phyloP scores from a whole-genome alignment of 2,329 filamentous ascomycete genomes.

The Xylariaceae sp. region DNA sequence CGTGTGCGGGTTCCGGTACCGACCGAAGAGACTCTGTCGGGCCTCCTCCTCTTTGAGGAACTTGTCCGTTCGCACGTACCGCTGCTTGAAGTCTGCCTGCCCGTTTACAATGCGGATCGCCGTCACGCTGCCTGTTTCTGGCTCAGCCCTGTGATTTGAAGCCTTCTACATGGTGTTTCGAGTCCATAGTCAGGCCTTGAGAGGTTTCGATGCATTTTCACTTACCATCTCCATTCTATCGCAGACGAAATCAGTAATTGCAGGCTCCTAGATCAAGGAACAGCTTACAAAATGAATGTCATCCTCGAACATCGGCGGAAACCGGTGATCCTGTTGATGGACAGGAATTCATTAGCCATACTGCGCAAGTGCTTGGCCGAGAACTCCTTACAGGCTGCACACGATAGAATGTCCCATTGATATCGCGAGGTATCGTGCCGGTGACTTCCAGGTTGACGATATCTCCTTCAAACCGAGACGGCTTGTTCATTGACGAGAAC shows the following conservation, averaged over 20 bases:
- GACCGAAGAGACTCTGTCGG: constrained; percentile 49
- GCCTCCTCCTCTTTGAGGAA: constrained; percentile 36
- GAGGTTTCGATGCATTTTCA: background rate
- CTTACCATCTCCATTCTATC: constrained; percentile 35
- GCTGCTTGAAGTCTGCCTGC: constrained; percentile 47
- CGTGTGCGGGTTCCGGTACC: constrained; percentile 60
- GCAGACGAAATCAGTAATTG: constrained; percentile 5
- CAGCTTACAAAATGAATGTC: constrained; percentile 44
- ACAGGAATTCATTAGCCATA: background rate
- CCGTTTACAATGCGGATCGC: constrained; percentile 45
- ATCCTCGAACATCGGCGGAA: constrained; percentile 57
- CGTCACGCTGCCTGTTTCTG: constrained; percentile 43
- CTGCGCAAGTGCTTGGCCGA: background rate
- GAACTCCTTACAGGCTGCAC: constrained; percentile 45
- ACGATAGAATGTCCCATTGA: constrained; percentile 52
- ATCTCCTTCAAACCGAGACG: constrained; percentile 44
- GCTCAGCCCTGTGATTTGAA: constrained; percentile 16
- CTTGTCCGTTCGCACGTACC: constrained; percentile 47
- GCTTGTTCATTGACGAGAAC: constrained; percentile 43
- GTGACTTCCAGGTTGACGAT: constrained; percentile 45
- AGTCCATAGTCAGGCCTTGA: background rate
- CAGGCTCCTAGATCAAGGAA: background rate
- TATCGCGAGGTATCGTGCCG: constrained; percentile 47
- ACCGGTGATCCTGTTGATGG: constrained; percentile 46
- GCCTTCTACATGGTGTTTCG: too few species aligned